Evolutionary conservation across 164 flowering plant species (phyloP), one percentile per base, ranked within the genome.

Genomic region (Aristolochia fimbriata): DNA sequence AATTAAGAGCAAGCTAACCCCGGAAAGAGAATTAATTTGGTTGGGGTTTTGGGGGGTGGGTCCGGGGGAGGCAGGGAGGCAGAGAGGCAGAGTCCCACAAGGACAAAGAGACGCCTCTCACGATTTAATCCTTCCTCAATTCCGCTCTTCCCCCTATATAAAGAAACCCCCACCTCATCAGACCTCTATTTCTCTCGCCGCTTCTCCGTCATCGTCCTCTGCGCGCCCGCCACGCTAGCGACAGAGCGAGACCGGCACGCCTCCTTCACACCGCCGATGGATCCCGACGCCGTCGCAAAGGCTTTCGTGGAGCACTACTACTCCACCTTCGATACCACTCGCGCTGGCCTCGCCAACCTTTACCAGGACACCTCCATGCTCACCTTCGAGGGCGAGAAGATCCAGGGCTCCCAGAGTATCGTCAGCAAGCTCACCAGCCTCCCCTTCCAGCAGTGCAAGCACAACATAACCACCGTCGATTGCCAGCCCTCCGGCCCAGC

Each of bases 291-390:
- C 2, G 64, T 91, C 20, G 78, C 96, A 0, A 87, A 77, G 73
- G 89, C 89, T 0, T 91, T 91, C 68, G 97, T 91, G 31, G 89
- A 86, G 70, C 97, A 90, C 76, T 90, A 90, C 81, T 90, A 90
- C 78, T 3, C 83, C 31, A 79, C 87, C 2, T 90, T 90, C 78
- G 97, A 91, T 59, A 59, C 85, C 15, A 84, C 86, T 55, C 74
- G 97, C 2, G 62, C 76, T 12, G 73, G 69, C 0, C 70, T 91
- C 0, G 93, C 73, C 0, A 71, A 58, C 33, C 76, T 91, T 6
- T 91, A 91, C 69, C 96, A 88, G 74, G 93, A 86, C 0, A 53
- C 59, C 0, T 88, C 96, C 17, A 91, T 88, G 96, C 62, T 91
- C 57, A 78, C 85, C 24, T 91, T 91, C 71, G 97, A 91, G 60